Percentiles rank a stretch among this genome's conserved stretches.
phyloP scores from a whole-genome alignment of 768 basidiomycete genomes.

The Boletus speciosus region DNA sequence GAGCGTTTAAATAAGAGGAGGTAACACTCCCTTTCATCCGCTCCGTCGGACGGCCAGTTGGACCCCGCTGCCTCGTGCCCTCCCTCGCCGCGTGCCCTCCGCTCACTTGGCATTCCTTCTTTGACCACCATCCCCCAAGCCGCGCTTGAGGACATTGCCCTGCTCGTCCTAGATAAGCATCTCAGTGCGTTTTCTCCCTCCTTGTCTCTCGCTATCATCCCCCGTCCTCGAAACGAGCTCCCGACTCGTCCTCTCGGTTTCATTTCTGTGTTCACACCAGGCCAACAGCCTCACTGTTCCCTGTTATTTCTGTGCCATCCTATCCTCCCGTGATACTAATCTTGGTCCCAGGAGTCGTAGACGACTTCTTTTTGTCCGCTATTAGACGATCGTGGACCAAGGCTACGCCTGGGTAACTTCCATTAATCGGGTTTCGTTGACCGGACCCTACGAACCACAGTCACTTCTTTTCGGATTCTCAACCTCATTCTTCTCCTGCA shows the following conservation, averaged over 20 bases:
- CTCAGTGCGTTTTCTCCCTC: constrained; percentile 1
- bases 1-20: too few relatives aligned
- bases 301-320: constrained; percentile 7
- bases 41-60: background rate
- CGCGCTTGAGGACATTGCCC: constrained; percentile 1
- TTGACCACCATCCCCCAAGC: background rate
- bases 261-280: background rate
- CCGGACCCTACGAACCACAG: constrained; percentile 13
- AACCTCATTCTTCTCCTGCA: background rate
- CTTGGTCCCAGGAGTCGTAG: constrained; percentile 3
- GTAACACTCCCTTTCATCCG: too few relatives aligned
- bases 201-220: background rate
- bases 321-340: constrained; percentile 8
- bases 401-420: constrained; percentile 17
- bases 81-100: constrained; percentile 12
- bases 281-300: background rate
- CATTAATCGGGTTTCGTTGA: constrained; percentile 22
- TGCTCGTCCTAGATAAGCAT: constrained; percentile 10
- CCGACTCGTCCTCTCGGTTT: background rate
- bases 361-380: constrained; percentile 3
- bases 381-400: constrained; percentile 10
- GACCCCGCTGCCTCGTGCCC: constrained; percentile 19
- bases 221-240: background rate
- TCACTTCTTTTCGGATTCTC: constrained; percentile 15
- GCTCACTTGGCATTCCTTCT: background rate